A percentile compares a stretch with the other conserved stretches of the same genome.
These are phyloP conservation scores for Saccharomycopsis schoenii DNA, from an alignment of 805 yeast genomes.

Conservation along the genomic window DNA sequence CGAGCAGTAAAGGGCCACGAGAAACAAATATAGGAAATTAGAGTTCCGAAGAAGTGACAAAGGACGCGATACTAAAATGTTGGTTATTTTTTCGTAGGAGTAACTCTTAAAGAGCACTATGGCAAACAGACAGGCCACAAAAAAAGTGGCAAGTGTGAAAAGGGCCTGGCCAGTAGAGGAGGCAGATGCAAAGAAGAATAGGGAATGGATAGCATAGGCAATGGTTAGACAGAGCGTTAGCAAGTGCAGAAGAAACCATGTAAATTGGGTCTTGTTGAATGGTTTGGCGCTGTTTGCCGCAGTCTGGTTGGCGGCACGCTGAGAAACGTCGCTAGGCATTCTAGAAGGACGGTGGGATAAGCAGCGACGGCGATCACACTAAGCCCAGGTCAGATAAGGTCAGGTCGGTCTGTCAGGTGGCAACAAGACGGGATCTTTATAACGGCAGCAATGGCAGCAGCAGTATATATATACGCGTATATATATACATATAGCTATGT, in stretches of 20 bases:
- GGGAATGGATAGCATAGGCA: not conserved
- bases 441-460: too few relatives aligned
- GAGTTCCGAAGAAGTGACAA: conserved; percentile 29
- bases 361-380: not conserved
- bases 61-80: conserved; percentile 24
- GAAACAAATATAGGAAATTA: conserved; percentile 51
- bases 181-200: not conserved
- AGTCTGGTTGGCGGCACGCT: not conserved
- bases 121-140: conserved; percentile 14
- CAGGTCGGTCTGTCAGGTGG: too few relatives aligned
- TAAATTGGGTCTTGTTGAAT: not conserved
- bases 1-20: conserved; percentile 32
- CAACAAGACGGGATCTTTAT: not conserved
- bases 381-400: too few relatives aligned
- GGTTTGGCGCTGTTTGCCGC: not conserved
- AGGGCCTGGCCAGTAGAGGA: not conserved
- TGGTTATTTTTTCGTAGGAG: conserved; percentile 25
- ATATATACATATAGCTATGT: too few relatives aligned
- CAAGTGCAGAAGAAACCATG: not conserved
- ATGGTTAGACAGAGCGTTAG: not conserved
- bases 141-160: not conserved
- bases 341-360: not conserved
- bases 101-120: conserved; percentile 47
- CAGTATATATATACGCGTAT: too few relatives aligned
- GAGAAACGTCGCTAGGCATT: not conserved